phyloP scores from a whole-genome alignment of 2,329 filamentous ascomycete species.

The Fusarium nematophilum region DNA sequence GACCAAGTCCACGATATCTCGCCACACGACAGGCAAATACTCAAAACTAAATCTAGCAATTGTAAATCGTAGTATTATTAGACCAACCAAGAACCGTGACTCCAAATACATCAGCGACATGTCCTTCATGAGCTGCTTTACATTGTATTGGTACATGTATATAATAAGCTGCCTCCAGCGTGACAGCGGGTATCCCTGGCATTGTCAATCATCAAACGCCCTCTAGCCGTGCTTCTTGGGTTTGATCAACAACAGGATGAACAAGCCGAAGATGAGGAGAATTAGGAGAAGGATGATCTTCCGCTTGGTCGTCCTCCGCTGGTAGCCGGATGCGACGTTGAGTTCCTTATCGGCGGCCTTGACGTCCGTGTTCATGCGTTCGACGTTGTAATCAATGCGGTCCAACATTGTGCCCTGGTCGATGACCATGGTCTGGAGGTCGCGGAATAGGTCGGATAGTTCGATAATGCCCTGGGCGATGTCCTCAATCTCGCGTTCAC shows the following conservation, averaged over 20 bases:
- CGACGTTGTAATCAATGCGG: slow-evolving; percentile 97
- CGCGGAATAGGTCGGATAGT: slow-evolving; percentile 94
- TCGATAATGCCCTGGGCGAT: slow-evolving; percentile 99
- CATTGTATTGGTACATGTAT: slow-evolving; percentile 47
- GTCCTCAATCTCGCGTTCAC: slow-evolving; percentile 96
- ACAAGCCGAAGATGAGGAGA: slow-evolving; percentile 84
- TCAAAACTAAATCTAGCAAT: slow-evolving; percentile 30
- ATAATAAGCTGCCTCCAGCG: slow-evolving; percentile 22
- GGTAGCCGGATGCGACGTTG: slow-evolving; percentile 87
- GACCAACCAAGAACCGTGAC: slow-evolving; percentile 42
- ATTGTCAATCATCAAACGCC: slow-evolving; percentile 18
- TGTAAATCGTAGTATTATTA: slow-evolving; percentile 28
- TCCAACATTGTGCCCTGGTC: slow-evolving; percentile 92
- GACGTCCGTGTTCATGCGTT: slow-evolving; percentile 92
- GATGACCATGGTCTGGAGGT: slow-evolving; percentile 95
- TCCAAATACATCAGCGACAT: slow-evolving; percentile 42
- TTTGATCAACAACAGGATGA: slow-evolving; percentile 86
- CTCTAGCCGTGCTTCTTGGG: slow-evolving; percentile 66
- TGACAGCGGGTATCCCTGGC: slow-evolving; percentile 29
- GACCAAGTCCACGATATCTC: background rate
- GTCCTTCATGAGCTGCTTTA: slow-evolving; percentile 43
- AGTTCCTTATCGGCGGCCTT: slow-evolving; percentile 94
- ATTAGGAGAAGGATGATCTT: slow-evolving; percentile 93
- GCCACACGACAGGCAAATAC: slow-evolving; percentile 1
- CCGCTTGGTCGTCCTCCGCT: slow-evolving; percentile 87